phyloP scores from a whole-genome alignment of 768 basidiomycete genomes.

The Mycena albidolilacea region DNA sequence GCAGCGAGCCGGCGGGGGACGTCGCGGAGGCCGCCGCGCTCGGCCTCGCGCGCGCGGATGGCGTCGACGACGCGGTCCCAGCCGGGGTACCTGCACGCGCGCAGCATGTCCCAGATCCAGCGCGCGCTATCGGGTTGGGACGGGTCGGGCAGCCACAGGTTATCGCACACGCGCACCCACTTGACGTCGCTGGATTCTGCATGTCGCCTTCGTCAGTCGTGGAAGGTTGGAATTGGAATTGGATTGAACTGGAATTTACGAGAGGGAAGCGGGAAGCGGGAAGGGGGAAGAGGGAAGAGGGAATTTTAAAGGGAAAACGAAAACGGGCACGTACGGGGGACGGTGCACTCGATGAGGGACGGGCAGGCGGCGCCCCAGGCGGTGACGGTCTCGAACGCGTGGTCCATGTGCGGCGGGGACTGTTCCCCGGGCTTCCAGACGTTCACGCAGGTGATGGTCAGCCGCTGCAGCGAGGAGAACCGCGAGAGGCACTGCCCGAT shows the following conservation, averaged over 20 bases:
- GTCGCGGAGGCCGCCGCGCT: not conserved
- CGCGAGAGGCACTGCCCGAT: constrained; percentile 47
- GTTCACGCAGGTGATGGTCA: constrained; percentile 52
- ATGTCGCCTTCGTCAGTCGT: not conserved
- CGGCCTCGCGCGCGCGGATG: constrained; percentile 10
- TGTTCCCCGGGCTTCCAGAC: constrained; percentile 48
- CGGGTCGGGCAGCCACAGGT: constrained; percentile 36
- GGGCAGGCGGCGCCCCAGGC: constrained; percentile 56
- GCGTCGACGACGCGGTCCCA: constrained; percentile 34
- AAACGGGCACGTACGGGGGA: constrained; percentile 48
- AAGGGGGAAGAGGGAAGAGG: not conserved
- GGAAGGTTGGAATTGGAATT: no score
- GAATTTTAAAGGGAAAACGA: no score
- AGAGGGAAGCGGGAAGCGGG: no score
- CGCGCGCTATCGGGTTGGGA: constrained; percentile 17
- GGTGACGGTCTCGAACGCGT: constrained; percentile 53
- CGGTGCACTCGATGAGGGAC: constrained; percentile 52
- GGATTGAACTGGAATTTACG: no score
- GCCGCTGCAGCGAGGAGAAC: constrained; percentile 50
- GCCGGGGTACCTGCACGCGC: constrained; percentile 9
- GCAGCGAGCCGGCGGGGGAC: not conserved
- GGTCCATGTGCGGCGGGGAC: constrained; percentile 48
- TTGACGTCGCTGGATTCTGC: constrained; percentile 28
- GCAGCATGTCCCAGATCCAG: constrained; percentile 35
- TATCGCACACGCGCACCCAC: constrained; percentile 36